Percentiles rank a stretch among this genome's conserved stretches.
Conservation (phyloP, 768 basidiomycete species). For the Brasilioporus rufonigricans region DNA sequence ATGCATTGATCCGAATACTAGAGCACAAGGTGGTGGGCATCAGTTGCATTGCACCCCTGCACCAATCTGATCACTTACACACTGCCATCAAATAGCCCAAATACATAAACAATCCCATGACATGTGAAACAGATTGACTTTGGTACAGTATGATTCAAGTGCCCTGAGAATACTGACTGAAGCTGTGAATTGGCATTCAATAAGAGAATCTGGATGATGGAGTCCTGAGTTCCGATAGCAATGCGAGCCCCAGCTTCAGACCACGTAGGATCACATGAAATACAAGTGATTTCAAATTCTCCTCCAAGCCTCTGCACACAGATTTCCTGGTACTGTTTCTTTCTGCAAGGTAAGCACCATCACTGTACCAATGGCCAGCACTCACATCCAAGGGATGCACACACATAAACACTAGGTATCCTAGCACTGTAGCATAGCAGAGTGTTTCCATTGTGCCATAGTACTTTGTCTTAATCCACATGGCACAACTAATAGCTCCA, state of each 20-base stretch:
- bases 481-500: too few species aligned
- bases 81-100: neutral
- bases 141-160: neutral
- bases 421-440: too few species aligned
- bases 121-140: neutral
- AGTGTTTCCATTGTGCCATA: too few species aligned
- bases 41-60: too few species aligned
- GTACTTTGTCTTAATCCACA: too few species aligned
- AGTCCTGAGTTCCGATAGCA: neutral
- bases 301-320: too few species aligned
- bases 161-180: neutral
- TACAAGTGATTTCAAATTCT: neutral
- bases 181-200: neutral
- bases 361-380: too few species aligned
- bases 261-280: neutral
- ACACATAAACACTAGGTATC: too few species aligned
- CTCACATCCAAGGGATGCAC: too few species aligned
- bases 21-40: too few species aligned
- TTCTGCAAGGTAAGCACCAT: too few species aligned
- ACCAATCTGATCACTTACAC: constrained; percentile 1
- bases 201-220: neutral
- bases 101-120: neutral
- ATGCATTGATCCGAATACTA: neutral
- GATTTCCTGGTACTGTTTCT: neutral
- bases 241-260: neutral